Evolutionary conservation across 352 stramenopile genomes (phyloP).

Genomic region (Pythium volutum): DNA sequence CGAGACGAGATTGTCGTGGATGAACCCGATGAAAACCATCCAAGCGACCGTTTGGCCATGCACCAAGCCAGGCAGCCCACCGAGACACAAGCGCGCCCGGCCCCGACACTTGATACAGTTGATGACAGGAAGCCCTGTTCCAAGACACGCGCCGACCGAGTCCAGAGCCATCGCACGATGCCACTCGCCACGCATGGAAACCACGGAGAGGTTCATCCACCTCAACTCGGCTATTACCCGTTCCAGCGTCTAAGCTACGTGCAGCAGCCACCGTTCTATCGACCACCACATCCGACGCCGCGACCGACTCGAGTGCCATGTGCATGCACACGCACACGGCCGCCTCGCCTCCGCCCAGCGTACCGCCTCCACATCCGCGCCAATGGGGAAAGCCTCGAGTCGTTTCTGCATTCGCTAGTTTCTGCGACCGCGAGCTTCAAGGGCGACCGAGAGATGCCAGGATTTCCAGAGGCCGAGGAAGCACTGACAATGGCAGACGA

Average conservation of each 20-base stretch:
- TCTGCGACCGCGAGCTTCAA: neutral
- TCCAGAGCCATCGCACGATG: neutral
- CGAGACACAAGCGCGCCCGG: neutral
- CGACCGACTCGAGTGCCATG: neutral
- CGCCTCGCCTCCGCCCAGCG: slow-evolving; percentile 1
- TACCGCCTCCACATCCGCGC: slow-evolving; percentile 18
- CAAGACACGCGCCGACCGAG: neutral
- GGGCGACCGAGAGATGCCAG: neutral
- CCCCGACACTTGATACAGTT: neutral
- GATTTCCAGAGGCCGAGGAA: neutral
- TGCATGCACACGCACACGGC: neutral
- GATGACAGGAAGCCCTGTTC: neutral
- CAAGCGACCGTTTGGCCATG: neutral
- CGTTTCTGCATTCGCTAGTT: slow-evolving; percentile 16
- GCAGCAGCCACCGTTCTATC: neutral
- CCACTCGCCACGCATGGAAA: neutral
- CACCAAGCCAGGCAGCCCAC: neutral
- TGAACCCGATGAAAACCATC: neutral
- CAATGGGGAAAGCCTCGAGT: slow-evolving; percentile 14
- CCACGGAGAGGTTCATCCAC: neutral
- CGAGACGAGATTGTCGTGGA: slow-evolving; percentile 1
- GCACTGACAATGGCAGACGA: neutral
- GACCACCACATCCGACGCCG: neutral
- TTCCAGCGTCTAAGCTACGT: neutral
- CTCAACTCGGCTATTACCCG: neutral